Percentiles rank a stretch among this genome's conserved stretches.
Conservation (phyloP, 108 stramenopile species). For the Conticribra weissflogii region DNA sequence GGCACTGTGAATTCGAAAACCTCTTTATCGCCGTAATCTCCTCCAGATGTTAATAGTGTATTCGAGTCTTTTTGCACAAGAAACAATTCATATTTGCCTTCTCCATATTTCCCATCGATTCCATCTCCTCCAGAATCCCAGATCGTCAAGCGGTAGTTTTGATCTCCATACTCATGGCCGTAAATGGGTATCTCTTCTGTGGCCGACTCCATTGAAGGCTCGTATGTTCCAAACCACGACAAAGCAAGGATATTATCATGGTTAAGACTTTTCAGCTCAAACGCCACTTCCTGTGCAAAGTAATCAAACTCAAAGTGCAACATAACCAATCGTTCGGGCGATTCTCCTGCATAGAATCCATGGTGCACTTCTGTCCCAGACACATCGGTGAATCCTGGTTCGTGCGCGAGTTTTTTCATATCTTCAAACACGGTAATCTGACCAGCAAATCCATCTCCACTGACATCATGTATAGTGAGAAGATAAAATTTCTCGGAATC, state of each 20-base stretch:
- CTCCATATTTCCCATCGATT: slow-evolving; percentile 15
- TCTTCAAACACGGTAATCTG: slow-evolving; percentile 16
- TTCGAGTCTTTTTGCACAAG: slow-evolving; percentile 15
- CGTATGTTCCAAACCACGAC: slow-evolving; percentile 25
- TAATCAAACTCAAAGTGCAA: slow-evolving; percentile 27
- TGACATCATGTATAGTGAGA: slow-evolving; percentile 29
- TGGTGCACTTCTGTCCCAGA: slow-evolving; percentile 31
- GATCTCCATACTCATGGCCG: slow-evolving; percentile 13
- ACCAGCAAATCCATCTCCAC: slow-evolving; percentile 37
- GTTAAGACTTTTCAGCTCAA: slow-evolving; percentile 27
- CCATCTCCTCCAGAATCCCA: slow-evolving; percentile 39
- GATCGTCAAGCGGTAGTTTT: slow-evolving; percentile 19
- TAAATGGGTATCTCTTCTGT: slow-evolving; percentile 23
- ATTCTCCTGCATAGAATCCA: slow-evolving; percentile 37
- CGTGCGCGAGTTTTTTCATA: slow-evolving; percentile 10
- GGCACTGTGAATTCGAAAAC: slow-evolving; percentile 9
- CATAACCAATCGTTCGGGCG: slow-evolving; percentile 20
- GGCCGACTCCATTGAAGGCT: slow-evolving; percentile 10
- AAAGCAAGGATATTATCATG: slow-evolving; percentile 22
- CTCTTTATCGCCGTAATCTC: slow-evolving; percentile 15
- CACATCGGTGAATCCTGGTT: slow-evolving; percentile 35
- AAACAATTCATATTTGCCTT: slow-evolving; percentile 23
- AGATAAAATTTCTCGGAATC: slow-evolving; percentile 31
- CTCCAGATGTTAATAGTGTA: slow-evolving; percentile 11
- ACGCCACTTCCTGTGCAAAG: slow-evolving; percentile 32